phyloP scores from a whole-genome alignment of 768 basidiomycete genomes.

The Russula griseocarnosa region DNA sequence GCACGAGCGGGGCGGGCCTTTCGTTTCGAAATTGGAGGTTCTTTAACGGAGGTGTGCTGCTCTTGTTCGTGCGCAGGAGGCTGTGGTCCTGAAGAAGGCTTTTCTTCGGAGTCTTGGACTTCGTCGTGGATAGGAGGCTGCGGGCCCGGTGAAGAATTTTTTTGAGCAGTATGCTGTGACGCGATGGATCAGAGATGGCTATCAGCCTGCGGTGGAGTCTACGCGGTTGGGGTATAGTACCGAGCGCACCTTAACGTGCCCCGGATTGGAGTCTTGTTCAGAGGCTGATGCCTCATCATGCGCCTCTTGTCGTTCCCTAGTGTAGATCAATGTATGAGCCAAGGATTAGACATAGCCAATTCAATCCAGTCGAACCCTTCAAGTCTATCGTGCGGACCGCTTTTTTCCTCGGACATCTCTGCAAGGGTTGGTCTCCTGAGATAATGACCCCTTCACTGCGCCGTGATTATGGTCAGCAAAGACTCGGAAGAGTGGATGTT shows the following conservation, averaged over 20 bases:
- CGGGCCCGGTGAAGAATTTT: neutral
- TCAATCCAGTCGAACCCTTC: conserved; percentile 2
- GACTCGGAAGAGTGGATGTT: neutral
- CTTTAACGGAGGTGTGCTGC: neutral
- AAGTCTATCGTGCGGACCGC: neutral
- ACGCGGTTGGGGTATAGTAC: neutral
- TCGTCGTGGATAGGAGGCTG: neutral
- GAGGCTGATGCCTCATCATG: neutral
- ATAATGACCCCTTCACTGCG: neutral
- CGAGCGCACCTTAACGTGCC: neutral
- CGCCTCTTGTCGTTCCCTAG: neutral
- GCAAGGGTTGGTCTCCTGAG: neutral
- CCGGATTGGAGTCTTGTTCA: neutral
- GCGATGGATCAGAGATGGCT: neutral
- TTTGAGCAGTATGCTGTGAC: neutral
- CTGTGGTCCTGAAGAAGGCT: neutral
- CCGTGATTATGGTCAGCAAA: neutral
- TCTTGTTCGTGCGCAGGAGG: neutral
- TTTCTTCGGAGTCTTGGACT: neutral
- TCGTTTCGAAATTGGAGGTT: neutral
- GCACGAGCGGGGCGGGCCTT: too few species aligned
- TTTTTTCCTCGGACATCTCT: conserved; percentile 1
- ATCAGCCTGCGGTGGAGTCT: neutral
- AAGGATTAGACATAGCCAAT: neutral
- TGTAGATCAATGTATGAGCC: neutral